Conservation (phyloP, 139 green algal genomes). For the Haematococcus sp. region DNA sequence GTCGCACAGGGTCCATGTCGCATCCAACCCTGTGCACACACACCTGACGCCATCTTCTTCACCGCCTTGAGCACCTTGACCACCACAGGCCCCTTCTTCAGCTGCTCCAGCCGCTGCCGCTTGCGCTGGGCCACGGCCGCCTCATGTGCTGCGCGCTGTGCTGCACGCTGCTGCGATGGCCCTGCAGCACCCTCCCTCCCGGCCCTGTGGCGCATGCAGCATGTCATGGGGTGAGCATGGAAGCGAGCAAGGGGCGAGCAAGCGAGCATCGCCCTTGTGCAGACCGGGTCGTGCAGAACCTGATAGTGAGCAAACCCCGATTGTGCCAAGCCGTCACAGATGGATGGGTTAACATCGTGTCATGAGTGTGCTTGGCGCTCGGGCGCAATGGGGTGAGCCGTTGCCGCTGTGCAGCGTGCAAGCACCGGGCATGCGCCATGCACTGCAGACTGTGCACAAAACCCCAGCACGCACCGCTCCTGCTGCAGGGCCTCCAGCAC, state of each 20-base stretch:
- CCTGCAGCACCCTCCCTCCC: not conserved
- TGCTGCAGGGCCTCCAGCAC: constrained; percentile 5
- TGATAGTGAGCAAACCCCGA: too few species aligned
- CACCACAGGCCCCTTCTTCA: constrained; percentile 3
- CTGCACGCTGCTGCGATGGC: not conserved
- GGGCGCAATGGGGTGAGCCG: too few species aligned
- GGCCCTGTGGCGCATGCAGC: not conserved
- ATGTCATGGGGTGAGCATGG: too few species aligned
- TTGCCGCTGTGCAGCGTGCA: too few species aligned
- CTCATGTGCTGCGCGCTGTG: not conserved
- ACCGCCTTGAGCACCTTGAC: constrained; percentile 1
- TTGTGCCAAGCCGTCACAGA: too few species aligned
- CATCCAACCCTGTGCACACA: too few species aligned
- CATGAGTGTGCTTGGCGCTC: too few species aligned
- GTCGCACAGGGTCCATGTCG: too few species aligned
- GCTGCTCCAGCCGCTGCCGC: not conserved
- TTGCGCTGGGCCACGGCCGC: not conserved
- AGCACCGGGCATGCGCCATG: not conserved
- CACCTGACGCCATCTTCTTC: constrained; percentile 7
- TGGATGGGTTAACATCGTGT: too few species aligned
- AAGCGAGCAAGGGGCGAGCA: too few species aligned
- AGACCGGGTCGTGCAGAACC: too few species aligned
- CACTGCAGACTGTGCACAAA: not conserved
- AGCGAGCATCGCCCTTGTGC: too few species aligned
- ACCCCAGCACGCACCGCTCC: not conserved